phyloP scores from a whole-genome alignment of 2,329 filamentous ascomycete species.

The Mariannaea elegans region DNA sequence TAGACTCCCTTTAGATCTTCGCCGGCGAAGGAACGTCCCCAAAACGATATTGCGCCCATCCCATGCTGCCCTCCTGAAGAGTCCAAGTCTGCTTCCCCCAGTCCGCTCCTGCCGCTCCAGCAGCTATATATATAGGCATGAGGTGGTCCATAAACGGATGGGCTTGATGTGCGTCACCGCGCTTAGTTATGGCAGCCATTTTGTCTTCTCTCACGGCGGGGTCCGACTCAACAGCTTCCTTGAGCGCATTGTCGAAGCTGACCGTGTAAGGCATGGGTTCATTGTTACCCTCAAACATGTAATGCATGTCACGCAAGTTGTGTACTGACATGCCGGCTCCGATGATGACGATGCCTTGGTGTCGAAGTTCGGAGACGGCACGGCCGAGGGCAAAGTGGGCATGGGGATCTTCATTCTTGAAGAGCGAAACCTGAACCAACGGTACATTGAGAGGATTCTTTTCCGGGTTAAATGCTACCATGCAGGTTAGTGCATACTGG shows the following conservation, averaged over 20 bases:
- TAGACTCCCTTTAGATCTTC: background rate
- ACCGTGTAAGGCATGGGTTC: conserved; percentile 63
- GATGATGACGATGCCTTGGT: conserved; percentile 74
- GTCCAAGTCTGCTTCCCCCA: conserved; percentile 55
- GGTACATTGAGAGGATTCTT: conserved; percentile 71
- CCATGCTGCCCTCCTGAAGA: conserved; percentile 54
- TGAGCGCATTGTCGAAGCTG: conserved; percentile 74
- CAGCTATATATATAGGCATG: conserved; percentile 58
- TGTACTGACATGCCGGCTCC: conserved; percentile 80
- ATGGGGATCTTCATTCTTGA: conserved; percentile 68
- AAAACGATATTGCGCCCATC: conserved; percentile 59
- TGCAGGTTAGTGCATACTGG: conserved; percentile 14
- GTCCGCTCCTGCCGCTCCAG: conserved; percentile 56
- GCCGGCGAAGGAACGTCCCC: conserved; percentile 44
- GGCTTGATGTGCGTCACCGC: conserved; percentile 57
- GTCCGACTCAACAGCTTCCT: conserved; percentile 66
- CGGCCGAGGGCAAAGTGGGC: conserved; percentile 74
- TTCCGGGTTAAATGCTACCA: conserved; percentile 66
- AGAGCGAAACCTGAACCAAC: conserved; percentile 77
- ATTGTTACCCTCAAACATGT: conserved; percentile 47
- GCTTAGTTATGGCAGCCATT: conserved; percentile 50
- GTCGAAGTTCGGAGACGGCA: conserved; percentile 71
- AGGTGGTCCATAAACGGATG: conserved; percentile 61
- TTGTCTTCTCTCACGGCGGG: conserved; percentile 48
- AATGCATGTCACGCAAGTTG: conserved; percentile 65